These are phyloP conservation scores for Spiraea crenata DNA, from an alignment of 331 rosid genomes.

Conservation along the genomic window DNA sequence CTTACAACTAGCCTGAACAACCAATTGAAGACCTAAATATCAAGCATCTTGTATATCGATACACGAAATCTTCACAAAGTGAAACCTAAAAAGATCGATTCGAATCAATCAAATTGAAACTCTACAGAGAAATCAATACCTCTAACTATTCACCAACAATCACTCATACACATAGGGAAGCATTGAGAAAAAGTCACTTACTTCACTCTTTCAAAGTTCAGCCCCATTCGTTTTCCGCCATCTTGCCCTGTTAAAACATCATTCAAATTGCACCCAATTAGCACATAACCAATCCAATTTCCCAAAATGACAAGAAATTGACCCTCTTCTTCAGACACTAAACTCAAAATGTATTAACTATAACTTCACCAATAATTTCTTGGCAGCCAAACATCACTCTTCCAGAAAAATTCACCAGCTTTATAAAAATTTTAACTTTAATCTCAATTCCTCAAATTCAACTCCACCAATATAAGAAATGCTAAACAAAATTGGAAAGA, in stretches of 20 bases:
- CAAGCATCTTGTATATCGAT: neutral
- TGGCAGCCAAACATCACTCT: neutral
- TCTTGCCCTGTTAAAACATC: constrained; percentile 64
- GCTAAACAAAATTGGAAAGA: neutral
- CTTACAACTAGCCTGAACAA: no score
- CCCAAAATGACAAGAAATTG: neutral
- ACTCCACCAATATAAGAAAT: neutral
- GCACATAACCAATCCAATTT: neutral
- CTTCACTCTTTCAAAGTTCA: constrained; percentile 90
- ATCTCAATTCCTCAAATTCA: neutral
- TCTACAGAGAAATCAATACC: neutral
- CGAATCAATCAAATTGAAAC: neutral
- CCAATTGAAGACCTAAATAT: neutral
- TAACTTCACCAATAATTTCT: constrained; percentile 2
- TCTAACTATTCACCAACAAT: neutral
- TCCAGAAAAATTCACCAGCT: neutral
- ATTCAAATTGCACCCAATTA: constrained; percentile 24
- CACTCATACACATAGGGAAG: neutral
- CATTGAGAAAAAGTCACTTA: constrained; percentile 35
- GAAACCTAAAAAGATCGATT: neutral
- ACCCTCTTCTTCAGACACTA: neutral
- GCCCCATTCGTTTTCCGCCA: constrained; percentile 90
- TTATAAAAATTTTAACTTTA: neutral
- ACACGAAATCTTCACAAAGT: neutral
- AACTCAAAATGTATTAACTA: neutral